Percentiles rank a stretch among this genome's conserved stretches.
Conservation (phyloP, 805 yeast genomes). For the Isabelozyma pseudorhagii region DNA sequence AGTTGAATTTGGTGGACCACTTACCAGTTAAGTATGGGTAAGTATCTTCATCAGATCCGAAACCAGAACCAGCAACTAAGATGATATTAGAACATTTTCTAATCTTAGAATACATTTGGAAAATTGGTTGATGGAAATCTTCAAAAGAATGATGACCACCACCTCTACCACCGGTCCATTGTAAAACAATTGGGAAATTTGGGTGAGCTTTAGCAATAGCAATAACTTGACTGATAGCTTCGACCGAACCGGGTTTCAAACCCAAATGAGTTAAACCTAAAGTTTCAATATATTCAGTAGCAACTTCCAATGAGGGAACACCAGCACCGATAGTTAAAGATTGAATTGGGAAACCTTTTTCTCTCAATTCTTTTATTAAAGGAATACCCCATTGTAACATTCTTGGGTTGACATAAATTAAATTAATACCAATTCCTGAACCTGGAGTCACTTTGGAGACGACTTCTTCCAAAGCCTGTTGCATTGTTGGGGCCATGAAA, state of each 20-base stretch:
- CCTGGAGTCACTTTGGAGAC: constrained; percentile 72
- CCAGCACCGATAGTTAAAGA: constrained; percentile 98
- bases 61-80: constrained; percentile 96
- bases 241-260: constrained; percentile 96
- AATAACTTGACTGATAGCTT: constrained; percentile 82
- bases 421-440: constrained; percentile 84
- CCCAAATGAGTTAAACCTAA: constrained; percentile 92
- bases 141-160: constrained; percentile 99
- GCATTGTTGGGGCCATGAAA: constrained; percentile 69
- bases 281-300: constrained; percentile 90
- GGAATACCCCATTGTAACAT: constrained; percentile 99
- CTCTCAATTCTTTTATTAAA: constrained; percentile 82
- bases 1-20: constrained; percentile 85
- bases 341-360: constrained; percentile 92
- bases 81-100: constrained; percentile 89
- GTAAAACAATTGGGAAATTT: constrained; percentile 91
- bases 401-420: constrained; percentile 94
- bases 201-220: constrained; percentile 95
- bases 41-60: constrained; percentile 95
- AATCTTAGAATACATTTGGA: constrained; percentile 93
- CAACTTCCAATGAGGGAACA: constrained; percentile 97
- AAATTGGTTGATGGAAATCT: constrained; percentile 97
- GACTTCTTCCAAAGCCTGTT: constrained; percentile 71
- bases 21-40: constrained; percentile 97
- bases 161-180: constrained; percentile 99